Evolutionary conservation across 2,329 filamentous ascomycete species (phyloP).

Genomic region (Davidsoniella neocaledoniae): DNA sequence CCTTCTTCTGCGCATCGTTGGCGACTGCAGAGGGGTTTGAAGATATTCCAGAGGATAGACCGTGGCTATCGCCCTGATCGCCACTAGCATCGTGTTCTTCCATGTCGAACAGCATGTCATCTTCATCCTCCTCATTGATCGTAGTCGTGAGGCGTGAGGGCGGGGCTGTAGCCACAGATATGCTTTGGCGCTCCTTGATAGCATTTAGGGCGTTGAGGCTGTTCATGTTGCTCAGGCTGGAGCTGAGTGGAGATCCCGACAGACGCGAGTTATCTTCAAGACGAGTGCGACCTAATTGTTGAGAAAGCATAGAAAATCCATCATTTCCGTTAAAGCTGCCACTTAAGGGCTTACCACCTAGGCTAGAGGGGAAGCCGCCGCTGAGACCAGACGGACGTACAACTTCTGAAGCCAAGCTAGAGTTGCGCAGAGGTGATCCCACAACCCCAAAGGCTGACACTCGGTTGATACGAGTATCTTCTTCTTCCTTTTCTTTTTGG

Average conservation of each 20-base stretch:
- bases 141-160: conserved; percentile 7
- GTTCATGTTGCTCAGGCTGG: not conserved
- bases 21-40: not conserved
- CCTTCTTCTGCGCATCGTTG: not conserved
- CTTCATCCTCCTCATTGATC: conserved; percentile 12
- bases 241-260: conserved; percentile 4
- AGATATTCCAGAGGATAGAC: not conserved
- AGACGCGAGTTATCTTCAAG: conserved; percentile 5
- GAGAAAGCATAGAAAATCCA: conserved; percentile 10
- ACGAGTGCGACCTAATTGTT: conserved; percentile 7
- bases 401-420: conserved; percentile 35
- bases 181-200: conserved; percentile 2
- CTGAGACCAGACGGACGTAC: conserved; percentile 1
- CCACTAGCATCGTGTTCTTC: conserved; percentile 6
- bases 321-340: conserved; percentile 7
- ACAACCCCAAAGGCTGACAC: conserved; percentile 48
- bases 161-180: not conserved
- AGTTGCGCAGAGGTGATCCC: conserved; percentile 47
- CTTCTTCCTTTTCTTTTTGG: conserved; percentile 39
- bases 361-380: conserved; percentile 1
- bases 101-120: conserved; percentile 12
- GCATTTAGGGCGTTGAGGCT: not conserved
- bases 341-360: conserved; percentile 2
- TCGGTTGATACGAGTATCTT: conserved; percentile 20
- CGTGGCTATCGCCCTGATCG: not conserved